Percentiles rank a stretch among this genome's conserved stretches.
These are phyloP conservation scores for Suhomyces maxii DNA, from an alignment of 1,139 yeast genomes.

Conservation along the genomic window DNA sequence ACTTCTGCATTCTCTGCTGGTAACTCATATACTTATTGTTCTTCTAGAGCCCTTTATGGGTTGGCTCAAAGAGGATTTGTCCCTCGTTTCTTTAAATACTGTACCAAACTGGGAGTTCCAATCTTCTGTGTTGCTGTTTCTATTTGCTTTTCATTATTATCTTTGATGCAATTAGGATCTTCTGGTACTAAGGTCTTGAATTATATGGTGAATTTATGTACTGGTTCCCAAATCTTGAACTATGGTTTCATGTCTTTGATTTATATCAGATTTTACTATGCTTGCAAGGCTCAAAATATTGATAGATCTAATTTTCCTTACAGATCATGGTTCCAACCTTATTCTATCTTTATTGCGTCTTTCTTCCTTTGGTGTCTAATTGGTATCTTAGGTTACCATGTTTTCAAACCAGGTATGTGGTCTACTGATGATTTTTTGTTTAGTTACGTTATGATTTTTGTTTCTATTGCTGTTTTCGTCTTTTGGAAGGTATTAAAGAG, in stretches of 20 bases:
- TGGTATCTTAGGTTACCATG: constrained; percentile 41
- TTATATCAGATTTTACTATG: constrained; percentile 59
- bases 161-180: constrained; percentile 58
- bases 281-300: constrained; percentile 47
- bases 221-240: constrained; percentile 77
- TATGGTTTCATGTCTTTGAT: constrained; percentile 64
- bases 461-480: constrained; percentile 30
- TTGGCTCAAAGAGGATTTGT: constrained; percentile 42
- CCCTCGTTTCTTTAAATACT: constrained; percentile 34
- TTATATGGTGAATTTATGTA: constrained; percentile 75
- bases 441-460: constrained; percentile 43
- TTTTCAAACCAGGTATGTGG: constrained; percentile 37
- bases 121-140: constrained; percentile 35
- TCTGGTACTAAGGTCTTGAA: constrained; percentile 65
- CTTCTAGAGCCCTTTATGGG: constrained; percentile 44
- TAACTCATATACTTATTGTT: constrained; percentile 44
- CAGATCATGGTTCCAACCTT: constrained; percentile 36
- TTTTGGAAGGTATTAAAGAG: constrained; percentile 37
- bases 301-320: constrained; percentile 31
- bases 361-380: constrained; percentile 35
- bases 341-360: constrained; percentile 30
- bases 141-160: constrained; percentile 32
- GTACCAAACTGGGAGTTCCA: constrained; percentile 63
- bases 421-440: constrained; percentile 40
- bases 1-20: constrained; percentile 47